Evolutionary conservation across 164 flowering plant genomes (phyloP).

Genomic region (Stephania cephalantha): DNA sequence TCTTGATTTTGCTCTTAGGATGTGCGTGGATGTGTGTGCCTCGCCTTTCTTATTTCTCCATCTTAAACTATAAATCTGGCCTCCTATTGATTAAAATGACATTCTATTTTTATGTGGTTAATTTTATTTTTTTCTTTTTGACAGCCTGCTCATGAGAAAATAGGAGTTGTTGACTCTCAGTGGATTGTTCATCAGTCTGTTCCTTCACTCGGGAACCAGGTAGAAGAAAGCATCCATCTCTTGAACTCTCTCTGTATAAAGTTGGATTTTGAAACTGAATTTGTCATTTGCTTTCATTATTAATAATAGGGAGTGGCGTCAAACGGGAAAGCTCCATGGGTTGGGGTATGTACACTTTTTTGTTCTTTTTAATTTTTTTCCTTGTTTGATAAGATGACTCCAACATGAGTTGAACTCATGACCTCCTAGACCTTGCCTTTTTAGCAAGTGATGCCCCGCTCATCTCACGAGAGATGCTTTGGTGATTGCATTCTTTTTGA

Average conservation of each 20-base stretch:
- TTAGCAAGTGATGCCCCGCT: too few relatives aligned
- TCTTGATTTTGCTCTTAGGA: slow-evolving; percentile 79
- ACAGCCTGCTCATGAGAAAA: slow-evolving; percentile 92
- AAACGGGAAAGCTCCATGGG: slow-evolving; percentile 66
- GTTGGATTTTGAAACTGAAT: neutral
- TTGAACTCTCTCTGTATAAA: neutral
- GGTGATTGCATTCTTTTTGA: too few relatives aligned
- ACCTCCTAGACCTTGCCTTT: too few relatives aligned
- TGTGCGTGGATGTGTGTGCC: slow-evolving; percentile 70
- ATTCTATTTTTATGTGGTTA: neutral
- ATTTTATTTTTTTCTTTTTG: neutral
- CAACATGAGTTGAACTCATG: too few relatives aligned
- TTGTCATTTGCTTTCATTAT: slow-evolving; percentile 1
- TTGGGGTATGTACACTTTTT: slow-evolving; percentile 44
- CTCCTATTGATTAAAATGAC: neutral
- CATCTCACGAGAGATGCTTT: too few relatives aligned
- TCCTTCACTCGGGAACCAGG: slow-evolving; percentile 93
- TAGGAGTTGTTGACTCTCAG: slow-evolving; percentile 95
- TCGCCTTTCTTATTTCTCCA: neutral
- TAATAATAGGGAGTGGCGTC: slow-evolving; percentile 44
- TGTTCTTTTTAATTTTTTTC: neutral
- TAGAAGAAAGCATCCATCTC: slow-evolving; percentile 14
- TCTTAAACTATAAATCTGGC: neutral
- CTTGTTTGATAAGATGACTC: too few relatives aligned
- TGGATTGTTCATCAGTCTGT: slow-evolving; percentile 86